Evolutionary conservation across 345 rosid genomes (phyloP).

Genomic region (Euphorbia pulcherrima): DNA sequence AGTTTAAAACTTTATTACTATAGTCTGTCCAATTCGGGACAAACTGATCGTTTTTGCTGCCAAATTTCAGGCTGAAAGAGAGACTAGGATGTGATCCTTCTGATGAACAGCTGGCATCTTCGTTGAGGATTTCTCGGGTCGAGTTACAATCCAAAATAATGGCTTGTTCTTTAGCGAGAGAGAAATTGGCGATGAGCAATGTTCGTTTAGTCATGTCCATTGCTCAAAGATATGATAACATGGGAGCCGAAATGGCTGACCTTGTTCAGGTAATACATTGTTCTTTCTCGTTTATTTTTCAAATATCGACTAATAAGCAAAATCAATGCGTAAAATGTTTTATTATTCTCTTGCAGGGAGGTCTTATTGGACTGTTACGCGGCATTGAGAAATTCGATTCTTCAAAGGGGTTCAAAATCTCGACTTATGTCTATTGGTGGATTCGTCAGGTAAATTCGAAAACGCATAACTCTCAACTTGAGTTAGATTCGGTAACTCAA

Average conservation of each 20-base stretch:
- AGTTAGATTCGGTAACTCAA: too few relatives aligned
- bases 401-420: conserved; percentile 81
- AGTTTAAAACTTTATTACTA: background rate
- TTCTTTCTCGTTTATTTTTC: conserved; percentile 19
- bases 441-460: conserved; percentile 97
- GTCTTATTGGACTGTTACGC: conserved; percentile 81
- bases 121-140: conserved; percentile 67
- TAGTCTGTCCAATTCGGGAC: too few relatives aligned
- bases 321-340: too few relatives aligned
- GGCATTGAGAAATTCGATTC: conserved; percentile 98
- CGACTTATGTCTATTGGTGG: conserved; percentile 99
- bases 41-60: too few relatives aligned
- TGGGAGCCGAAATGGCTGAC: conserved; percentile 95
- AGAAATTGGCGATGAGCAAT: conserved; percentile 93
- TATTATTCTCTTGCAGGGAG: conserved; percentile 55
- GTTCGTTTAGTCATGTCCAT: conserved; percentile 94
- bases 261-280: conserved; percentile 81
- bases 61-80: conserved; percentile 57
- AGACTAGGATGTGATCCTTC: conserved; percentile 85
- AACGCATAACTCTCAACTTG: too few relatives aligned
- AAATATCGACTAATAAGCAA: too few relatives aligned
- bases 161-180: conserved; percentile 78
- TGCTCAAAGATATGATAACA: conserved; percentile 80
- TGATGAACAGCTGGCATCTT: conserved; percentile 74
- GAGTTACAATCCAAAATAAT: conserved; percentile 64